Evolutionary conservation across 1,139 yeast genomes (phyloP), one percentile per base, ranked within the genome.

Genomic region (Hansenula sp.): DNA sequence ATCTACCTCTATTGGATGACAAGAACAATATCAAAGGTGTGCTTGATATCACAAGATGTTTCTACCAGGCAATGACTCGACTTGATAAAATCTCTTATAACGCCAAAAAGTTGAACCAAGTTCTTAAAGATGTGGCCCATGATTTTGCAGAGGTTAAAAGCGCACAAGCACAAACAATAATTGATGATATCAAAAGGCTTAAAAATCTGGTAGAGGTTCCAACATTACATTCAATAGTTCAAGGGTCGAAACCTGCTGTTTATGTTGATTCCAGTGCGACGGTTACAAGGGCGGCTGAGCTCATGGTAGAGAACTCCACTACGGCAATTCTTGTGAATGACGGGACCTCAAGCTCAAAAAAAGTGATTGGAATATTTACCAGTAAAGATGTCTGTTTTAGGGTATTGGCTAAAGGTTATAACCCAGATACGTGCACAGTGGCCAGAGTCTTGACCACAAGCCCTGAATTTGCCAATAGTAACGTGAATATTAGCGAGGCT

Each of bases 11-110:
- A 3, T 44, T 62, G 3, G 68, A 68, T 45, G 60, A 58, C 21
- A 41, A 42, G 11, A 56, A 57, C 1, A 62, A 60, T 6, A 53
- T 60, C 13, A 62, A 61, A 17, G 73, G 72, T 4, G 62, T 70
- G n/a, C 51, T 70, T 30, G 71, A 70, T 51, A 68, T 69, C 32
- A 70, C 73, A 4, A 61, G 68, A 41, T 69, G 74, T 40, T 70
- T 68, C 51, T 67, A 68, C 42, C 71, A 69, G 47, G 73, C 71
- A 1, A 63, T 70, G 68, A 52, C 63, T 4, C 52, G 69, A 40
- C 50, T 69, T 17, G 72, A 70, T 45, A 60, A 64, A 38, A 61
- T 68, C 47, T 55, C 70, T 0, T 46, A 52, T 17, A 68, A 65
- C 43, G 67, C 70, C 4, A 52, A 58, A 38, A 63, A 60, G 43